phyloP scores from a whole-genome alignment of 2,329 filamentous ascomycete species.

The Aspergillus vadensis region DNA sequence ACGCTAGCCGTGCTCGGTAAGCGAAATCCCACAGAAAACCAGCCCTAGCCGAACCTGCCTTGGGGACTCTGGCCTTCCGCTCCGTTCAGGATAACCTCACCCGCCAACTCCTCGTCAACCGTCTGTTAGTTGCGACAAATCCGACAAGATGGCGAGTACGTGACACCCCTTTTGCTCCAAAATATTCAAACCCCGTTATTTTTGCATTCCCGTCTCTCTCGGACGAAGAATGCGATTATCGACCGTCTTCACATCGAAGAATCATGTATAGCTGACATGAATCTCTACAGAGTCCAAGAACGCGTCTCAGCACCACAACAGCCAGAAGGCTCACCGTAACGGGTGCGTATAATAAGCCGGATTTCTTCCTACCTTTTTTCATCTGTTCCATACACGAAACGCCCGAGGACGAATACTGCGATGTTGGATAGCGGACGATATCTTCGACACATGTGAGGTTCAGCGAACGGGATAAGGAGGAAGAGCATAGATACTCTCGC shows the following conservation, averaged over 20 bases:
- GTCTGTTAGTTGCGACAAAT: constrained; percentile 41
- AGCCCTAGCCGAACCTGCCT: constrained; percentile 38
- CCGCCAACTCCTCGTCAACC: constrained; percentile 41
- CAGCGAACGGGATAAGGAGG: neutral
- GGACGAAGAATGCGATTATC: neutral
- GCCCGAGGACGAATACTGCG: constrained; percentile 10
- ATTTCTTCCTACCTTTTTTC: neutral
- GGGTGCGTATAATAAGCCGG: constrained; percentile 66
- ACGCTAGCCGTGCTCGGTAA: constrained; percentile 35
- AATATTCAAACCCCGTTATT: neutral
- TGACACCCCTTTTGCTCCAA: constrained; percentile 19
- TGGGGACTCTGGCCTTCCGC: constrained; percentile 30
- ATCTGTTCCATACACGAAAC: neutral
- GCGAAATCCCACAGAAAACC: constrained; percentile 45
- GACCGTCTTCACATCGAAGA: neutral
- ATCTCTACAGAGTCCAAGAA: constrained; percentile 88
- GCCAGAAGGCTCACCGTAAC: constrained; percentile 98
- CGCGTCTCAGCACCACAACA: constrained; percentile 98
- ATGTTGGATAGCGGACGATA: constrained; percentile 13
- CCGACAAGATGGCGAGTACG: constrained; percentile 52
- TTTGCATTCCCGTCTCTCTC: neutral
- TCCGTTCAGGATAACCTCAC: constrained; percentile 40
- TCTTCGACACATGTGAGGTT: neutral
- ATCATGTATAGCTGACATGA: constrained; percentile 28
- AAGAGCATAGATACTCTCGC: neutral